Percentiles rank a stretch among this genome's conserved stretches.
Conservation (phyloP, 805 yeast genomes). For the Suhomyces canberraensis region DNA sequence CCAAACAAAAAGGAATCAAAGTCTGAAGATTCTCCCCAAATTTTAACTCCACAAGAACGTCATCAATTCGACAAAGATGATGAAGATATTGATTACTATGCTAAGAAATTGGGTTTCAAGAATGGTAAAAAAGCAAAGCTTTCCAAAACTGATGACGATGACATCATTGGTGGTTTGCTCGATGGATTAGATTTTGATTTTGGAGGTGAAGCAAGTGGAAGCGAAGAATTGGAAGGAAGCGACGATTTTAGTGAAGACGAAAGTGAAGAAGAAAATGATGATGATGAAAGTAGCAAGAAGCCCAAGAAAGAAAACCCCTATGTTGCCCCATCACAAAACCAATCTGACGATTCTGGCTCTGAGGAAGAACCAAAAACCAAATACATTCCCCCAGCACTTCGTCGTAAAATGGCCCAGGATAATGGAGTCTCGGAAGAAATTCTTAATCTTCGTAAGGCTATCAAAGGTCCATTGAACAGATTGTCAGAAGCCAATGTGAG, state of each 20-base stretch:
- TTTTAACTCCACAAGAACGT: constrained; percentile 41
- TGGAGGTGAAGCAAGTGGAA: constrained; percentile 25
- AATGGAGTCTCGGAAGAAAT: constrained; percentile 37
- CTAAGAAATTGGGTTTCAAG: constrained; percentile 70
- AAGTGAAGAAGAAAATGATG: constrained; percentile 17
- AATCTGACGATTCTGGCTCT: constrained; percentile 8
- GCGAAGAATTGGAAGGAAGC: no score
- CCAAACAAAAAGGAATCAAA: constrained; percentile 6
- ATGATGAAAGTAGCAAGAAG: constrained; percentile 17
- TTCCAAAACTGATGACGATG: constrained; percentile 58
- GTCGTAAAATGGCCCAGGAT: constrained; percentile 51
- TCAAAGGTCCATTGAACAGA: constrained; percentile 83
- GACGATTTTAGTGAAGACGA: constrained; percentile 17
- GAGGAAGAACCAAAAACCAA: constrained; percentile 17
- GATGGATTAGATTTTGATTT: constrained; percentile 68
- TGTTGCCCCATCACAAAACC: constrained; percentile 49
- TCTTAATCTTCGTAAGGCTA: constrained; percentile 50
- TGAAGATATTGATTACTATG: constrained; percentile 76
- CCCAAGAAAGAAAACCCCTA: constrained; percentile 65
- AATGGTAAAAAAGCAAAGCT: constrained; percentile 49
- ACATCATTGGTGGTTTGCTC: constrained; percentile 74
- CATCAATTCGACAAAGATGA: constrained; percentile 59
- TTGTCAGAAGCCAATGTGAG: constrained; percentile 84
- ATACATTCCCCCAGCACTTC: constrained; percentile 85
- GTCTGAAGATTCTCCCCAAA: constrained; percentile 7